Conservation (phyloP, 768 basidiomycete genomes). For the Glaciozyma martinii region DNA sequence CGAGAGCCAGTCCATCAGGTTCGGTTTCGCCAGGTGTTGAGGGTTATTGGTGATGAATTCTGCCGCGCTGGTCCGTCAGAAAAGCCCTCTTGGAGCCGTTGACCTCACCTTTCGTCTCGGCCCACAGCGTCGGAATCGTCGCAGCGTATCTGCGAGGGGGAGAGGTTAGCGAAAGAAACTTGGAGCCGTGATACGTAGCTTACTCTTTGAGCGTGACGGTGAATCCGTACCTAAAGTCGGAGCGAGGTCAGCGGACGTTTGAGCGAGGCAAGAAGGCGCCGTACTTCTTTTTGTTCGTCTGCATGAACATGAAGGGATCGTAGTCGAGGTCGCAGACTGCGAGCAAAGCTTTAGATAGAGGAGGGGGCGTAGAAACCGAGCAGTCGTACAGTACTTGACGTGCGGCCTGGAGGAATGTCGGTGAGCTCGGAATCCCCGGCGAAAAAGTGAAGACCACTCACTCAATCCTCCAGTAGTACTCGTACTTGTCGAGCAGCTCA, state of each 20-base stretch:
- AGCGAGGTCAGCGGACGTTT: too few species aligned
- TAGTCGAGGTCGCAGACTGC: conserved; percentile 34
- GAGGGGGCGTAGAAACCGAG: conserved; percentile 29
- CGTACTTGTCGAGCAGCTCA: conserved; percentile 60
- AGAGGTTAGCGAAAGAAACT: not conserved
- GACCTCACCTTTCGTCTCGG: conserved; percentile 54
- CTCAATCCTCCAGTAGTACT: conserved; percentile 83
- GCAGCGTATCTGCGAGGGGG: conserved; percentile 46
- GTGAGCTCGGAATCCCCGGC: not conserved
- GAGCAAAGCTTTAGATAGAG: not conserved
- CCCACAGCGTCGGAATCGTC: conserved; percentile 76
- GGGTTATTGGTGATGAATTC: conserved; percentile 62
- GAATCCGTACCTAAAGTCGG: conserved; percentile 63
- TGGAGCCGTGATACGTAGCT: too few species aligned
- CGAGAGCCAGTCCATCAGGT: conserved; percentile 66
- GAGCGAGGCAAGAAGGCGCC: too few species aligned
- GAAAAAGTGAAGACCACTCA: conserved; percentile 3
- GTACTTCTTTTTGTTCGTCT: conserved; percentile 49
- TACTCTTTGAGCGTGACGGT: conserved; percentile 52
- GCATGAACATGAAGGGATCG: conserved; percentile 75
- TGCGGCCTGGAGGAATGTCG: conserved; percentile 76
- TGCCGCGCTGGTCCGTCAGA: conserved; percentile 35
- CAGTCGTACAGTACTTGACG: conserved; percentile 68
- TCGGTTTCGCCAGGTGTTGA: conserved; percentile 51
- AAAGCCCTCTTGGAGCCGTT: too few species aligned